Conservation (phyloP, 768 basidiomycete genomes). For the Lactifluus hygrophoroides region DNA sequence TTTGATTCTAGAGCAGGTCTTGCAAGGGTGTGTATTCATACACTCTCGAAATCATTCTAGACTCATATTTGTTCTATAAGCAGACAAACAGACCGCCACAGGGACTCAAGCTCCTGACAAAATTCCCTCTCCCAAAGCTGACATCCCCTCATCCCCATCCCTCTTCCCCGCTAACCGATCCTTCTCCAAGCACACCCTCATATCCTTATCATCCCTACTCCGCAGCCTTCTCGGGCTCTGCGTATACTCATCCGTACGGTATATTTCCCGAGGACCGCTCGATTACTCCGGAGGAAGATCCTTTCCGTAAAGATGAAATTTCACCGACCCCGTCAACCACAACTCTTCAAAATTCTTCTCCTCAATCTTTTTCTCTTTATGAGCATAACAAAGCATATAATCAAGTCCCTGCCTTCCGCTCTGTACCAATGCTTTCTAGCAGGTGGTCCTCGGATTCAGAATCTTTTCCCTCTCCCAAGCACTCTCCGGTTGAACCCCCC, state of each 20-base stretch:
- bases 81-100: neutral
- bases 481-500: neutral
- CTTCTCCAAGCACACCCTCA: constrained; percentile 1
- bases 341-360: neutral
- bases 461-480: neutral
- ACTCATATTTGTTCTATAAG: neutral
- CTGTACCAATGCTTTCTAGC: constrained; percentile 5
- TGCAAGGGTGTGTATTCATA: neutral
- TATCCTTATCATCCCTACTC: constrained; percentile 7
- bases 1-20: neutral
- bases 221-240: neutral
- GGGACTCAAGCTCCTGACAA: constrained; percentile 6
- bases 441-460: constrained; percentile 7
- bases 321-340: neutral
- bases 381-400: neutral
- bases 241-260: neutral
- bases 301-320: constrained; percentile 18
- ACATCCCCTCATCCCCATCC: neutral
- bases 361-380: neutral
- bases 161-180: neutral
- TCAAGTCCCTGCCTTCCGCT: neutral
- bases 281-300: constrained; percentile 18
- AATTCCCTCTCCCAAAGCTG: constrained; percentile 5
- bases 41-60: neutral
- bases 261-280: constrained; percentile 1